These are phyloP conservation scores for Blastocystis hominis DNA, from an alignment of 352 stramenopile species.

Conservation along the genomic window DNA sequence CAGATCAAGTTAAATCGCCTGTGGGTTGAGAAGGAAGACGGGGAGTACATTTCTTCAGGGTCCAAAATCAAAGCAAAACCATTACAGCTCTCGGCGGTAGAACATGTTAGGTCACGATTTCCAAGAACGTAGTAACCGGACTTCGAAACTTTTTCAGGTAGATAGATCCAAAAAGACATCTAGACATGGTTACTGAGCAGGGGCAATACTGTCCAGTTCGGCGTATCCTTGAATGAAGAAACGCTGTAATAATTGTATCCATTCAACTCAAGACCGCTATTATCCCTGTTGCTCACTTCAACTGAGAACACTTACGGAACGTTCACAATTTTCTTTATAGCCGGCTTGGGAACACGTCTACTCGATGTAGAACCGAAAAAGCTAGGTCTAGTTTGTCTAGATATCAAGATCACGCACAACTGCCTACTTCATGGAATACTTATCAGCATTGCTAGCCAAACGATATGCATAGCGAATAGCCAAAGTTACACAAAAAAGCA, in stretches of 20 bases:
- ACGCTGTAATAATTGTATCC: conserved; percentile 24
- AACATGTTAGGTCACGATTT: conserved; percentile 36
- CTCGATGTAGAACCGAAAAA: not conserved
- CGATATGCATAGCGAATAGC: conserved; percentile 12
- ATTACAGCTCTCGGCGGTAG: not conserved
- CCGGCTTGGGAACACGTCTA: not conserved
- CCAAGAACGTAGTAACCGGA: conserved; percentile 14
- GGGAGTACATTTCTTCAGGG: not conserved
- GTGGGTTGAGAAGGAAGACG: not conserved
- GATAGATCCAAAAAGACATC: conserved; percentile 28
- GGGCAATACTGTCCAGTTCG: not conserved
- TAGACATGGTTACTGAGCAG: not conserved
- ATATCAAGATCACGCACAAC: too few species aligned
- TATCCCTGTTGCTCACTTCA: not conserved
- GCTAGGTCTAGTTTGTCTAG: too few species aligned
- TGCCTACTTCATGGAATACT: not conserved
- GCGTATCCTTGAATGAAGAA: not conserved
- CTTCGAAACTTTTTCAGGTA: not conserved
- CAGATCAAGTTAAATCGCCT: conserved; percentile 14
- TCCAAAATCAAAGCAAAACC: conserved; percentile 10
- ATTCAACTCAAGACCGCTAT: conserved; percentile 21
- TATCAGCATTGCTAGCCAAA: not conserved
- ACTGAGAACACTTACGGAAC: not conserved
- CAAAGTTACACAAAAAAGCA: not conserved
- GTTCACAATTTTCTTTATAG: too few species aligned